Conservation (phyloP, 768 basidiomycete genomes). For the Rhizopogon salebrosus region DNA sequence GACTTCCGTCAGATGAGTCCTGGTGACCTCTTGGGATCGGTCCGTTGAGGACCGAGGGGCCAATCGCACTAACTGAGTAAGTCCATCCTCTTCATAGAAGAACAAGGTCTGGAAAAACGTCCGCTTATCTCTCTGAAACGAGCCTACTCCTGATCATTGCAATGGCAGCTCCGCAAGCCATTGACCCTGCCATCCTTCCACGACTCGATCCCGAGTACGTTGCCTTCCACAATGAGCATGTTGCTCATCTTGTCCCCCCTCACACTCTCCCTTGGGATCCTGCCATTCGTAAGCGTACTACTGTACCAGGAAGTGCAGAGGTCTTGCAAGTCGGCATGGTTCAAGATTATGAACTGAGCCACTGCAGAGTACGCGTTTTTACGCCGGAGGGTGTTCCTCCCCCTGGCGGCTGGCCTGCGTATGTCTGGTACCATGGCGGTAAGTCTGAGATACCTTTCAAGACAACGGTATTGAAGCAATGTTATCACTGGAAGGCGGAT, state of each 20-base stretch:
- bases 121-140: neutral
- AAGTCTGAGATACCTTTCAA: constrained; percentile 8
- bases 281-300: constrained; percentile 42
- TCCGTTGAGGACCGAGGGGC: constrained; percentile 2
- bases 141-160: neutral
- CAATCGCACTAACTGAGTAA: neutral
- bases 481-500: constrained; percentile 46
- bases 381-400: constrained; percentile 50
- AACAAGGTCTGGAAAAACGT: too few species aligned
- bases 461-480: neutral
- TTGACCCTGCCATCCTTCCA: constrained; percentile 56
- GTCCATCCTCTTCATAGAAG: neutral
- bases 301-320: constrained; percentile 52
- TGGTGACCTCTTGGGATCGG: constrained; percentile 2
- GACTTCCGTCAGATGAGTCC: constrained; percentile 3
- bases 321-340: constrained; percentile 52
- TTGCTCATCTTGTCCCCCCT: constrained; percentile 41
- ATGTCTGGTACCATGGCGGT: constrained; percentile 77
- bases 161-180: constrained; percentile 36
- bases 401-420: constrained; percentile 59
- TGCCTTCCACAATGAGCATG: constrained; percentile 49
- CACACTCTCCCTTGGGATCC: constrained; percentile 64
- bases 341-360: constrained; percentile 46
- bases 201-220: constrained; percentile 65
- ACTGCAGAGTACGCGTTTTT: constrained; percentile 57